Conservation (phyloP, 139 green algal species). For the Chlamydomonas incerta region DNA sequence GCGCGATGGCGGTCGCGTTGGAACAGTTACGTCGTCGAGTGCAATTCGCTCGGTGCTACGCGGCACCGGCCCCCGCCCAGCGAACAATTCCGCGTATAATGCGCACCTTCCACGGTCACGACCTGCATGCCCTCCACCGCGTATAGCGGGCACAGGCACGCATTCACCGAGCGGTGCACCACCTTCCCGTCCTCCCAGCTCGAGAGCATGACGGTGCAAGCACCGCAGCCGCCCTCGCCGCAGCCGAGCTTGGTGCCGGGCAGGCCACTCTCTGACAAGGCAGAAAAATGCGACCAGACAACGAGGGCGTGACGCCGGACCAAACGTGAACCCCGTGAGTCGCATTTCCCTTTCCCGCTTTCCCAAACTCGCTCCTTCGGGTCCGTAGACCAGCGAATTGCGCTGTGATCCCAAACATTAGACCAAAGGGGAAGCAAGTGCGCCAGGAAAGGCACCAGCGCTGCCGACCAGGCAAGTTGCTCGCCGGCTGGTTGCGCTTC, state of each 20-base stretch:
- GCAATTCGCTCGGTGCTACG: too few relatives aligned
- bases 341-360: background rate
- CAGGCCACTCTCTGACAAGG: constrained; percentile 72
- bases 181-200: constrained; percentile 65
- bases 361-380: too few relatives aligned
- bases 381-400: too few relatives aligned
- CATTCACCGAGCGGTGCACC: constrained; percentile 90
- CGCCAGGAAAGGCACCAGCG: too few relatives aligned
- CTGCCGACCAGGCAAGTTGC: too few relatives aligned
- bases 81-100: too few relatives aligned
- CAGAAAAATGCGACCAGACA: background rate
- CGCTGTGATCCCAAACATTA: too few relatives aligned
- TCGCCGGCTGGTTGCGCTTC: too few relatives aligned
- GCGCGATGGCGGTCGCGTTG: too few relatives aligned
- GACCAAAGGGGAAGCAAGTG: too few relatives aligned
- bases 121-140: constrained; percentile 92
- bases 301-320: background rate
- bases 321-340: background rate
- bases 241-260: constrained; percentile 97
- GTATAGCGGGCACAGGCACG: constrained; percentile 96
- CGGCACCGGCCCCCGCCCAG: too few relatives aligned
- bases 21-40: too few relatives aligned
- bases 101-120: constrained; percentile 91
- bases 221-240: constrained; percentile 95
- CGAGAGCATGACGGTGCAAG: constrained; percentile 96